Conservation (phyloP, 106 monocot genomes). For the Phalaenopsis equestris region DNA sequence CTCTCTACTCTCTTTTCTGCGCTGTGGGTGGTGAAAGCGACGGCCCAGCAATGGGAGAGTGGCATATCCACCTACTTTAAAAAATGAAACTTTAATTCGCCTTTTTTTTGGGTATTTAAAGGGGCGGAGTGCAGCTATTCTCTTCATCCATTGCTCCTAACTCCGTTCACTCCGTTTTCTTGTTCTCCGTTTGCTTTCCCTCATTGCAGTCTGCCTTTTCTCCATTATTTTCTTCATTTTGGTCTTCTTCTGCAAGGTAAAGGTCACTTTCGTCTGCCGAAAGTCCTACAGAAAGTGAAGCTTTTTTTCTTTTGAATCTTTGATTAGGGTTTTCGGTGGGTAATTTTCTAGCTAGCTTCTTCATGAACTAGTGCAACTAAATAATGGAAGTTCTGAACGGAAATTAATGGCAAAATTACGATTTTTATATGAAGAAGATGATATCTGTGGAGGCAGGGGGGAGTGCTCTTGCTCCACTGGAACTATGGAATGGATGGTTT, state of each 20-base stretch:
- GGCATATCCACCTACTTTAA: neutral
- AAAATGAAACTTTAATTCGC: neutral
- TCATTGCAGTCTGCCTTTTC: neutral
- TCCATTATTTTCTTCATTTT: neutral
- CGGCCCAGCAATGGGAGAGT: neutral
- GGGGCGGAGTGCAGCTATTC: neutral
- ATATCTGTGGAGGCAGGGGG: neutral
- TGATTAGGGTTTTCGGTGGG: neutral
- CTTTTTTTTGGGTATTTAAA: conserved; percentile 7
- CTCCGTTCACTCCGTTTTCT: conserved; percentile 16
- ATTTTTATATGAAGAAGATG: neutral
- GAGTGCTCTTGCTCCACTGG: neutral
- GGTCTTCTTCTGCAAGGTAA: conserved; percentile 1
- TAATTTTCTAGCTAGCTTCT: neutral
- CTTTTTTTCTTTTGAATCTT: neutral
- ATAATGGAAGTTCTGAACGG: neutral
- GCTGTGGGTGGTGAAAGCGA: neutral
- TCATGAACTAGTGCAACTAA: neutral
- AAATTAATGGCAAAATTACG: conserved; percentile 1
- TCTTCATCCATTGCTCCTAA: conserved; percentile 5
- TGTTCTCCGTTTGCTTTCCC: neutral
- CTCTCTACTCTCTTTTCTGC: neutral
- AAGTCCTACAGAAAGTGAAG: neutral
- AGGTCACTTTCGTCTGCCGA: neutral
- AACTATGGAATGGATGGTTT: neutral